Percentiles rank a stretch among this genome's conserved stretches.
Conservation (phyloP, 2,329 filamentous ascomycete genomes). For the Colletotrichum chrysophilum region DNA sequence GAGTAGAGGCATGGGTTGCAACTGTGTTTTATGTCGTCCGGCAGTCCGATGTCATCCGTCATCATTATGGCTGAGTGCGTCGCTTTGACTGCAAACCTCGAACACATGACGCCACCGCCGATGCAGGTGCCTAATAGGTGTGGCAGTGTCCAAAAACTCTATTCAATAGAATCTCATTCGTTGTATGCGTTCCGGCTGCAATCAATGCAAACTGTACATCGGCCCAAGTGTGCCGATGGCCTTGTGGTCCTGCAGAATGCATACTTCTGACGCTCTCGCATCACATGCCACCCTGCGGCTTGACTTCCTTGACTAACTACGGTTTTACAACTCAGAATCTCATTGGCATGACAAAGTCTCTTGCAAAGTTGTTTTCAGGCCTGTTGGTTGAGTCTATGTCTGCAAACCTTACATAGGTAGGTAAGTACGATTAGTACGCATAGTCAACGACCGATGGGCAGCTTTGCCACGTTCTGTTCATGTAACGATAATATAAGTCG, state of each 20-base stretch:
- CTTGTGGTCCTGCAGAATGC: not conserved
- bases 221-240: not conserved
- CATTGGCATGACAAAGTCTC: not conserved
- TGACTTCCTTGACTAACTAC: fast-evolving
- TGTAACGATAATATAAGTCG: fast-evolving
- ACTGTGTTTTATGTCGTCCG: not conserved
- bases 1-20: not conserved
- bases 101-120: not conserved
- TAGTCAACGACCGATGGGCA: no score
- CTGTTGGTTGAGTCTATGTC: not conserved
- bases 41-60: not conserved
- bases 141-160: not conserved
- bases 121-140: not conserved
- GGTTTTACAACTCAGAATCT: not conserved
- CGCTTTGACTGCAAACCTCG: not conserved
- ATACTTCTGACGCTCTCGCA: not conserved
- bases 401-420: not conserved
- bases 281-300: not conserved
- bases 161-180: not conserved
- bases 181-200: not conserved
- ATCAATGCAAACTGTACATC: not conserved
- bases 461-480: no score
- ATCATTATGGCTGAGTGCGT: not conserved
- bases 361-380: fast-evolving
- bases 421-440: no score